Conservation (phyloP, 75 land plant genomes). For the Cupressus sempervirens region DNA sequence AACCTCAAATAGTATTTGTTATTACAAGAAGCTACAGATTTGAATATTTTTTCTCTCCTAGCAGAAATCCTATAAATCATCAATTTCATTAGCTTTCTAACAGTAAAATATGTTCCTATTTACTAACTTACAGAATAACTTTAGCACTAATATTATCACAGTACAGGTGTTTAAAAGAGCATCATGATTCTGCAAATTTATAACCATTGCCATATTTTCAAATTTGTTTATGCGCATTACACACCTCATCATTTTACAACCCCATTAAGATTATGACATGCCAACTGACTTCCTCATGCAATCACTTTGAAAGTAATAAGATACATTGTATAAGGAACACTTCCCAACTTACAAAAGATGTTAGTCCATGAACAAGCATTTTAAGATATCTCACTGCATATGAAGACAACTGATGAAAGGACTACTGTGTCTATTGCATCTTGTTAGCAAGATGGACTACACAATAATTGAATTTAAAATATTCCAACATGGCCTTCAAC, state of each 20-base stretch:
- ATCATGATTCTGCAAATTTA: not conserved
- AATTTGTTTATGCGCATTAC: not conserved
- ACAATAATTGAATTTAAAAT: not conserved
- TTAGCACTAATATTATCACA: not conserved
- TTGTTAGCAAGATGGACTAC: not conserved
- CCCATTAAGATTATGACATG: not conserved
- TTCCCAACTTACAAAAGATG: not conserved
- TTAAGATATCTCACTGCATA: not conserved
- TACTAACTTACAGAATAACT: not conserved
- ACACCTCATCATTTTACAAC: not conserved
- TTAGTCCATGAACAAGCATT: not conserved
- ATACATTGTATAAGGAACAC: not conserved
- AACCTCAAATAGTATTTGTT: not conserved
- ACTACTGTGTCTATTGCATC: not conserved
- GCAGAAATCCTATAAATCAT: not conserved
- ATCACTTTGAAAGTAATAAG: not conserved
- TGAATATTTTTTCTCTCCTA: not conserved
- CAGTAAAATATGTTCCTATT: not conserved
- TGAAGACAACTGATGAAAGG: not conserved
- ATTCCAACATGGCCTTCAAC: not conserved
- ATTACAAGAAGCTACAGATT: not conserved
- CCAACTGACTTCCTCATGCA: not conserved
- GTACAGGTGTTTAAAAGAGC: not conserved
- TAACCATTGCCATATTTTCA: not conserved
- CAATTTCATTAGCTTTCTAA: not conserved